Base-by-base conservation (phyloP, 352 stramenopile species). In the Globisporangium takayamanum region DNA sequence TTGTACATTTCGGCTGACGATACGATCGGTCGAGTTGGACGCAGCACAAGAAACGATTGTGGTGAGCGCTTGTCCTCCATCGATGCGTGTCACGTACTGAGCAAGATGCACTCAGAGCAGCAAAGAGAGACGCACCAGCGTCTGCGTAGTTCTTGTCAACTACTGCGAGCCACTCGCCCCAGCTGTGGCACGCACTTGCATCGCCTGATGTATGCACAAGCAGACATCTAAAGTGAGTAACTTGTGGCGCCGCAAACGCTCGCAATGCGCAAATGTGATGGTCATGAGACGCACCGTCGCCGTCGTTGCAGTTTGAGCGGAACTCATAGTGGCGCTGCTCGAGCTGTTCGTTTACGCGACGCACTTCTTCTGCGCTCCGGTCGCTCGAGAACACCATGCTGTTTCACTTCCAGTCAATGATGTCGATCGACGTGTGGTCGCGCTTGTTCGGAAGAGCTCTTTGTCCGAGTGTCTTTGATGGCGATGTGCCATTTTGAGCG, bases 251-350 rank as follows among this genome's bases (percentile, higher is more conserved):
- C 22, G 22, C 22, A 22, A 22, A 22, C 22, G 22, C 22, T 22
- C 22, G 22, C 22, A 22, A 22, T 22, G 22, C 41, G 20, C 11
- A 47, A 47, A 22, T 39, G 16, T 12, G 3, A 26, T 12, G 30
- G 14, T 25, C 15, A 57, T 41, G 16, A 33, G 12, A 22, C 50
- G 12, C 30, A 85, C 78, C 78, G 30, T 94, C 74, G 44, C 82
- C 84, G 39, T 89, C 80, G 60, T 92, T 79, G 68, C 86, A 95
- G 58, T 94, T 93, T 46, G 83, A 92, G 54, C 80, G 76, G 64
- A 95, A 95, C 69, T 95, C 85, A 60, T 93, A 93, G 66, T 90
- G 80, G 22, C 85, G 85, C 61, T 93, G 77, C 69, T 91, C 81
- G 50, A 95, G 69, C 59, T 92, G 78, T 62, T 93, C 67, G 67